Base-by-base conservation (phyloP, 2,329 filamentous ascomycete genomes). In the Ophiostoma fasciatum region DNA sequence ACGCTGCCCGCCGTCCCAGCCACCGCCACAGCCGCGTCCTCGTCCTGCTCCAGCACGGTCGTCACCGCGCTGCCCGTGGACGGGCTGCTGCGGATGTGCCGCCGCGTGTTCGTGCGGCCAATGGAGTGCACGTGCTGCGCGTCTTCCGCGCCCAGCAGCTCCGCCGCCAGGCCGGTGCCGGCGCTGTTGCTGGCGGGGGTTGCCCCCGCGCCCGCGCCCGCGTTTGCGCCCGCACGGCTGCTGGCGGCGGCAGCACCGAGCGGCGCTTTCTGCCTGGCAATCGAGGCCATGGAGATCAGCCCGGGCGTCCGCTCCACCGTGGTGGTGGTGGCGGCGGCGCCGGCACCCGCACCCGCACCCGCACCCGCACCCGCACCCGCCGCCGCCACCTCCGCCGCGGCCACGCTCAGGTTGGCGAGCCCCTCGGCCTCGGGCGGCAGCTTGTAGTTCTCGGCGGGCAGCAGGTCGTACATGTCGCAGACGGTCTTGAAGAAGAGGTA, bases 401-500 rank as follows among this genome's bases (percentile, higher is more conserved):
- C n/a, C n/a, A n/a, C n/a, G n/a, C n/a, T n/a, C n/a, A n/a, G n/a
- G 23, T 25, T 59, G 44, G 88, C 82, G 2, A 84, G 60, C 1
- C 87, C 88, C 56, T 96, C 88, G 4, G 90, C 88, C 56, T 96
- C 88, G 3, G 82, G 74, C 1, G 90, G 88, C 30, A 98, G 75
- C 41, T 92, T 96, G 61, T 96, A 94, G 53, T 92, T 94, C 59
- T 96, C 90, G 34, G 83, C 77, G 1, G 85, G 85, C 21, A 98
- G 75, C 41, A 96, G 66, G 46, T 80, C 78, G 57, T 94, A 94
- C 48, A 79, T 69, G 54, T 98, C 90, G 57, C 88, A 96, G 17
- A 96, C 87, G 0, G 81, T 90, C 66, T 94, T 96, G 68, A 96
- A 98, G 51, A 98, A 79, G 39, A 93, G 74, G 54, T 98, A 98